Conservation (phyloP, 441 rosid species). For the Gossypium gossypioides region DNA sequence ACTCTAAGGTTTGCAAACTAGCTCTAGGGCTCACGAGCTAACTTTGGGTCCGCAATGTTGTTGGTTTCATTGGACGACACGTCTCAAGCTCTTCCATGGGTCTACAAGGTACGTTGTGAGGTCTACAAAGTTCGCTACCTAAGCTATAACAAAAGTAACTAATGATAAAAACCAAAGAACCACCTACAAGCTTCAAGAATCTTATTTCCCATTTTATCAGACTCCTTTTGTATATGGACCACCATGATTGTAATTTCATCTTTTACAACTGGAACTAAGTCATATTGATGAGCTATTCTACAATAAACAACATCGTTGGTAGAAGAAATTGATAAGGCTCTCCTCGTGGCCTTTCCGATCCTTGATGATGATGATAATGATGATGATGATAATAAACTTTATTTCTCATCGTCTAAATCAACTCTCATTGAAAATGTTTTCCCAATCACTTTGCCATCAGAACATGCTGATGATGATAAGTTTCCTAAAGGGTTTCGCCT, state of each 20-base stretch:
- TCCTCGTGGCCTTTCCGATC: neutral
- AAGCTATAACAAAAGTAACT: too few species aligned
- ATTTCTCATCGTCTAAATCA: neutral
- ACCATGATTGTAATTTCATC: neutral
- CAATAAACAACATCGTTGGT: neutral
- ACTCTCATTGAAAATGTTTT: constrained; percentile 9
- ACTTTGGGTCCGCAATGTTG: too few species aligned
- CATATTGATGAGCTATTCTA: constrained; percentile 14
- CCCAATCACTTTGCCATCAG: neutral
- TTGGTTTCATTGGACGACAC: too few species aligned
- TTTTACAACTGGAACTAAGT: neutral
- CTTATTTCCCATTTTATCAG: neutral
- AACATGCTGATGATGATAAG: neutral
- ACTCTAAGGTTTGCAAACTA: too few species aligned
- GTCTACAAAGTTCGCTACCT: too few species aligned
- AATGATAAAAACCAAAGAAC: neutral
- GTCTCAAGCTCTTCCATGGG: too few species aligned
- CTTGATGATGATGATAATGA: neutral
- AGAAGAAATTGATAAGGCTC: constrained; percentile 12
- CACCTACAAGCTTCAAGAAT: neutral
- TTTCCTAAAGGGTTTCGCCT: neutral
- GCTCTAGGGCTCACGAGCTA: too few species aligned
- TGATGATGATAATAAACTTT: neutral
- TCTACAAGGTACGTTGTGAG: too few species aligned
- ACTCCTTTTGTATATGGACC: neutral